Percentiles rank a stretch among this genome's conserved stretches.
These are phyloP conservation scores for Macadamia tetraphylla DNA, from an alignment of 164 flowering plant genomes.

Conservation along the genomic window DNA sequence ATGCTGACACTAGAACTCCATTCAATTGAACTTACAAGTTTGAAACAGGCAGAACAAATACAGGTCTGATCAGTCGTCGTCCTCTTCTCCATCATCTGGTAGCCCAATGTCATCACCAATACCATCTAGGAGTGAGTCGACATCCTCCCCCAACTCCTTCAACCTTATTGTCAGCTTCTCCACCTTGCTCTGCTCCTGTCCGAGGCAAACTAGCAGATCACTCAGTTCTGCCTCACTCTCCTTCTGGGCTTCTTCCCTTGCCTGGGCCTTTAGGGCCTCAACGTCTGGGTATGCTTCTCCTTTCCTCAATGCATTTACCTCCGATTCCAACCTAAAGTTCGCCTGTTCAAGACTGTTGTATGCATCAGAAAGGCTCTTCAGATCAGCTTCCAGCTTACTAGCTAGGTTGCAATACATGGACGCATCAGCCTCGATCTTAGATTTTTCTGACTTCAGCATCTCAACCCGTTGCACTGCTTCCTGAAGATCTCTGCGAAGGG, in stretches of 20 bases:
- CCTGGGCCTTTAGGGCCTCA: no score
- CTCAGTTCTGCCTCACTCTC: slow-evolving; percentile 87
- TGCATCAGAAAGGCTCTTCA: slow-evolving; percentile 79
- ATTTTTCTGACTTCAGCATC: slow-evolving; percentile 63
- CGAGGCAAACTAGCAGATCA: slow-evolving; percentile 88
- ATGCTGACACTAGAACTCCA: no score
- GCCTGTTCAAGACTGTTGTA: slow-evolving; percentile 90
- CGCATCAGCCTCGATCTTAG: slow-evolving; percentile 60
- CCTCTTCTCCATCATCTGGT: no score
- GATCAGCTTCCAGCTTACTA: slow-evolving; percentile 70
- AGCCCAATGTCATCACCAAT: slow-evolving; percentile 30
- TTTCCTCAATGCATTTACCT: slow-evolving; percentile 45
- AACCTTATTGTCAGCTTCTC: slow-evolving; percentile 73
- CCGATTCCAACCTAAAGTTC: slow-evolving; percentile 63
- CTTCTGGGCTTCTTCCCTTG: slow-evolving; percentile 78
- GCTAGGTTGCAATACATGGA: slow-evolving; percentile 53
- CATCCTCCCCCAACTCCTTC: slow-evolving; percentile 80
- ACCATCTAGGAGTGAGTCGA: slow-evolving; percentile 76
- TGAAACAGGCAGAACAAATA: no score
- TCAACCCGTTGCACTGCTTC: slow-evolving; percentile 66
- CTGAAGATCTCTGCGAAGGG: slow-evolving; percentile 66
- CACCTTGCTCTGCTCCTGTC: slow-evolving; percentile 96
- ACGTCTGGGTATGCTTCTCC: slow-evolving; percentile 53
- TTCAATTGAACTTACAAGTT: no score
- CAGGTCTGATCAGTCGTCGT: no score